These are phyloP conservation scores for Diaporthe citri DNA, from an alignment of 2,329 filamentous ascomycete genomes.

Conservation along the genomic window DNA sequence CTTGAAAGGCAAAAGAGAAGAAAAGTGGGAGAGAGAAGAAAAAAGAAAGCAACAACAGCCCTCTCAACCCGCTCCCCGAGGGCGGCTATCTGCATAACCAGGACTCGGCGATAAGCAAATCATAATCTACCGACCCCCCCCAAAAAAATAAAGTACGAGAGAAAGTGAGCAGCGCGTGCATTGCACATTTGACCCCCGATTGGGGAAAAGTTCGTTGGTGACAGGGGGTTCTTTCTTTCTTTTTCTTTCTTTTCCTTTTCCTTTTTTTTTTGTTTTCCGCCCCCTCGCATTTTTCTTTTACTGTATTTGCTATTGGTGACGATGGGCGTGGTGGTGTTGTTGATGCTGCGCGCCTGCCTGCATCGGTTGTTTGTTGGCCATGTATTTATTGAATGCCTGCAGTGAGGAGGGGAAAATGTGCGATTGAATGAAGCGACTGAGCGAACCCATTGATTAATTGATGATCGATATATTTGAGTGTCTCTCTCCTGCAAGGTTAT, in stretches of 20 bases:
- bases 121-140: slow-evolving; percentile 17
- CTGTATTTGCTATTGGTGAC: not conserved
- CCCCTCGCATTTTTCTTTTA: too few species aligned
- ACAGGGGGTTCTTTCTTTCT: not conserved
- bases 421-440: not conserved
- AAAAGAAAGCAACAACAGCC: too few species aligned
- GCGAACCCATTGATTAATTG: not conserved
- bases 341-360: slow-evolving; percentile 16
- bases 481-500: not conserved
- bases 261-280: not conserved
- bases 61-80: not conserved
- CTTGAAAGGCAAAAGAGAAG: not conserved
- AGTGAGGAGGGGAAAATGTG: too few species aligned
- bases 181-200: not conserved
- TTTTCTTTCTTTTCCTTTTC: too few species aligned
- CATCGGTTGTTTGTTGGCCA: too few species aligned
- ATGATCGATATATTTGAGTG: not conserved
- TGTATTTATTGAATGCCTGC: too few species aligned
- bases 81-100: slow-evolving; percentile 39
- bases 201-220: not conserved
- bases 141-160: not conserved
- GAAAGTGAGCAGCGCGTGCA: not conserved
- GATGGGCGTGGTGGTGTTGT: not conserved
- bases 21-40: not conserved
- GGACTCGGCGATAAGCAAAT: slow-evolving; percentile 34